Conservation (phyloP, 2,329 filamentous ascomycete genomes). For the Xylaria sp. region DNA sequence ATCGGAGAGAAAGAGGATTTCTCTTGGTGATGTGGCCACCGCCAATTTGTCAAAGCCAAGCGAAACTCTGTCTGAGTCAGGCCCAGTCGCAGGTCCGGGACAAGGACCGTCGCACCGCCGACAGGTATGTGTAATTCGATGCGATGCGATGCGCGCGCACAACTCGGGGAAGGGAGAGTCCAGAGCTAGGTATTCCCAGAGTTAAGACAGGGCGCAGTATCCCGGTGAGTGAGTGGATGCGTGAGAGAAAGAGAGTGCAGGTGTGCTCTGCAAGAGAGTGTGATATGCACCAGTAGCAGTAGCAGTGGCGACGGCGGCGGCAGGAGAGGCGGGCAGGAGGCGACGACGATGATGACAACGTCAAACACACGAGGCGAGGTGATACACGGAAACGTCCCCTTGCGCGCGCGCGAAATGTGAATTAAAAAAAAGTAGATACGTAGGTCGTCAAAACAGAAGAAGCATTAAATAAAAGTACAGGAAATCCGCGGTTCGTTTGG, state of each 20-base stretch:
- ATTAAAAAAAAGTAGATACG: constrained; percentile 40
- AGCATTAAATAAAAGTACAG: constrained; percentile 37
- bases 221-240: constrained; percentile 6
- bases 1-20: constrained; percentile 42
- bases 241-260: constrained; percentile 10
- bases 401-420: constrained; percentile 39
- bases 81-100: constrained; percentile 38
- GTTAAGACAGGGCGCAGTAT: constrained; percentile 11
- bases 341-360: constrained; percentile 21
- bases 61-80: constrained; percentile 52
- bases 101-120: constrained; percentile 43
- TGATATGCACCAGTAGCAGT: constrained; percentile 14
- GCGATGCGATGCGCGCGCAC: constrained; percentile 23
- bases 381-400: constrained; percentile 35
- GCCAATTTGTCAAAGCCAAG: constrained; percentile 50
- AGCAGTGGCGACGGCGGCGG: not conserved
- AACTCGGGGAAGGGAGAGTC: constrained; percentile 20
- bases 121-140: constrained; percentile 26
- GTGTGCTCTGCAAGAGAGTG: constrained; percentile 23
- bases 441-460: constrained; percentile 21
- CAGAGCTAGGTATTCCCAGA: constrained; percentile 6
- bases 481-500: constrained; percentile 13
- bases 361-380: constrained; percentile 30
- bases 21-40: constrained; percentile 50
- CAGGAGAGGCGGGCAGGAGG: not conserved